Evolutionary conservation across 2,329 filamentous ascomycete species (phyloP), one percentile per base, ranked within the genome.

Genomic region (Rutstroemia sydowiana): DNA sequence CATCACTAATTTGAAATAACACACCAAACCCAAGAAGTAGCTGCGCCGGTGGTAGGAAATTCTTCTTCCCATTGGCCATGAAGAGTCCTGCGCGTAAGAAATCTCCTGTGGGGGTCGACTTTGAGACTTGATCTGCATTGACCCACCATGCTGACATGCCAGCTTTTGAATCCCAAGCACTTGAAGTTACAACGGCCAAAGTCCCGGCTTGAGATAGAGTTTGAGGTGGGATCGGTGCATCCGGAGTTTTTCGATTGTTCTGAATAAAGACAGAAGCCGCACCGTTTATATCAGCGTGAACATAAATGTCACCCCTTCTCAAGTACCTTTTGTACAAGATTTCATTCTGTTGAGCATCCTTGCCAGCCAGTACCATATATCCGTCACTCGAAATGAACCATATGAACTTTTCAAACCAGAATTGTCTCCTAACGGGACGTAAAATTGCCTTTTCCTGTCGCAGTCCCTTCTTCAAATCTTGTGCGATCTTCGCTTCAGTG

Each of bases 101-200:
- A 59, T 95, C 91, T 21, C 92, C 92, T 0, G 79, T 82, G 1
- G 83, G 76, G 0, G 86, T 84, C 31, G 82, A 88, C 70, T 97
- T 97, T 9, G 87, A 89, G 0, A 98, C 88, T 67, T 97, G 91
- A 49, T 92, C 84, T 2, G 88, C 85, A 56, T 85, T 83, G 0
- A 95, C 92, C 93, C 93, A 98, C 85, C 88, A 98, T 8, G 92
- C 91, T 16, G 87, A 85, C 87, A 97, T 95, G 14, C 89, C 82
- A 8, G 92, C 92, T 68, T 98, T 98, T 1, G 88, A 92, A 55
- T 97, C 93, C 93, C 93, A 98, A 0, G 92, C 93, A 52, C 76
- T 85, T 1, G 90, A 96, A 8, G 88, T 87, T 56, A 88, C 88
- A 5, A 98, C 87, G 0, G 86, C 84, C 28, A 96, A 71, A 41